Percentiles rank a stretch among this genome's conserved stretches.
Conservation (phyloP, 2,329 filamentous ascomycete species). For the Fusarium equiseti region DNA sequence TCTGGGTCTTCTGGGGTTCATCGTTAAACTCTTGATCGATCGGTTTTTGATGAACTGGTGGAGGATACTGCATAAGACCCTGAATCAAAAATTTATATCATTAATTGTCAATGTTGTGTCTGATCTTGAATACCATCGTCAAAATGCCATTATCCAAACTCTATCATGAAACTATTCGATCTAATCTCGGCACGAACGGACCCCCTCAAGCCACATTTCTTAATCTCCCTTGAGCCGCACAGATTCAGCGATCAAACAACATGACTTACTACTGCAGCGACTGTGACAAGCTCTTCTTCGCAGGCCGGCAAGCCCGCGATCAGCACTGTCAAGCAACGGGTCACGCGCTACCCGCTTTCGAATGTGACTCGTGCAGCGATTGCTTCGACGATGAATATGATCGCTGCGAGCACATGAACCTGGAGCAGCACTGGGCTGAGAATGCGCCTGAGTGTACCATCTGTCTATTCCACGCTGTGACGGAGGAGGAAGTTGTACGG, state of each 20-base stretch:
- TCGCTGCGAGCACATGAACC: conserved; percentile 49
- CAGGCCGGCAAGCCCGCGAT: conserved; percentile 42
- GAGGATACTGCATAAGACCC: background rate
- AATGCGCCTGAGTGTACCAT: conserved; percentile 41
- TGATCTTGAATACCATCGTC: no score
- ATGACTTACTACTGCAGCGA: conserved; percentile 44
- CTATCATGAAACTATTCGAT: background rate
- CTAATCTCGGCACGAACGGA: background rate
- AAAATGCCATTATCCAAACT: background rate
- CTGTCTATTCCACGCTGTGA: conserved; percentile 39
- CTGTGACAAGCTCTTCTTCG: conserved; percentile 45
- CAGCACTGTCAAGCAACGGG: conserved; percentile 48
- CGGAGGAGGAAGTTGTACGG: background rate
- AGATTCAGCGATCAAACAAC: background rate
- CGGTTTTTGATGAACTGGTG: background rate
- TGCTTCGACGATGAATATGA: conserved; percentile 43
- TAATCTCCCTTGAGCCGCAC: background rate
- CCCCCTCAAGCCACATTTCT: background rate
- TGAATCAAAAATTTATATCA: background rate
- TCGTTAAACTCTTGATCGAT: background rate
- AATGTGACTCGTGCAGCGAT: conserved; percentile 48
- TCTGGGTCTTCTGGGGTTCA: background rate
- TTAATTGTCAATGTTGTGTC: background rate
- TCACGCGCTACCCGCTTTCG: conserved; percentile 42
- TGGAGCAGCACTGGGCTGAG: conserved; percentile 44